Evolutionary conservation across 2,329 filamentous ascomycete species (phyloP).

Genomic region (Daldinia eschscholtzii): DNA sequence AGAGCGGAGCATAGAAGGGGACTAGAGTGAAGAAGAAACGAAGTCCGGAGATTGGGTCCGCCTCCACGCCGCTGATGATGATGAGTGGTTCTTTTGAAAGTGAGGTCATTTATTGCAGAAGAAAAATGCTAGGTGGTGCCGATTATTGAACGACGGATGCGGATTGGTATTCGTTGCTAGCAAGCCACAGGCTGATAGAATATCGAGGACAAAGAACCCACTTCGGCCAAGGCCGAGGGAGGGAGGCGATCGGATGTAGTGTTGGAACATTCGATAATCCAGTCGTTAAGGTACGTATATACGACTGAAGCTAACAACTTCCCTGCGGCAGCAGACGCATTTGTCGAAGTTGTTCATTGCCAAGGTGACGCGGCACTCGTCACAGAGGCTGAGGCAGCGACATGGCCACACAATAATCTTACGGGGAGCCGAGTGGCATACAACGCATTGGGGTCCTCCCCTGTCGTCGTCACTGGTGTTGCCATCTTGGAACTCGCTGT

Average conservation of each 20-base stretch:
- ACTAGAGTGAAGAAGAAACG: neutral
- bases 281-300: constrained; percentile 81
- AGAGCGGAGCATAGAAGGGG: neutral
- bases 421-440: constrained; percentile 87
- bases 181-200: neutral
- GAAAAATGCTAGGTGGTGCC: constrained; percentile 12
- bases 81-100: neutral
- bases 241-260: neutral
- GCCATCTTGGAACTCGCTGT: constrained; percentile 19
- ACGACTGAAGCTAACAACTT: constrained; percentile 89
- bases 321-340: constrained; percentile 92
- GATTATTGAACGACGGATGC: constrained; percentile 10
- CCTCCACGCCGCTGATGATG: constrained; percentile 21
- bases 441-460: constrained; percentile 86
- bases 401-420: constrained; percentile 97
- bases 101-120: neutral
- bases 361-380: constrained; percentile 92
- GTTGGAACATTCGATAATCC: neutral
- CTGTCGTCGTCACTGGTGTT: constrained; percentile 66
- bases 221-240: no score
- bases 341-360: constrained; percentile 98
- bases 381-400: constrained; percentile 91
- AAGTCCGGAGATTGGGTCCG: neutral
- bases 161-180: neutral
- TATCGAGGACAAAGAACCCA: constrained; percentile 2